Evolutionary conservation across 768 basidiomycete species (phyloP).

Genomic region (Russula vinacea): DNA sequence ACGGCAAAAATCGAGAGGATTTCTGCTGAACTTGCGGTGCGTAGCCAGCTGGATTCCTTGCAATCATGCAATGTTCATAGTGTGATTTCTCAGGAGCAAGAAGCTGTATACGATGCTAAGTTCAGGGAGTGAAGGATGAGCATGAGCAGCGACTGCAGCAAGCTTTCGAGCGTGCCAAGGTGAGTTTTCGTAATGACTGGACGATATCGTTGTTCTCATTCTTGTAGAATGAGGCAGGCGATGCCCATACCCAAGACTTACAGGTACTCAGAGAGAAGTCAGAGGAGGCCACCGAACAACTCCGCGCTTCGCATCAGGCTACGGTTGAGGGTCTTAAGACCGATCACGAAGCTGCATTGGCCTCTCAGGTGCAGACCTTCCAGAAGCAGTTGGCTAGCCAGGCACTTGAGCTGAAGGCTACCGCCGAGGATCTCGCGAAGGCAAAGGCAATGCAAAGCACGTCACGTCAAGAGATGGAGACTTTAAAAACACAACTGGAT

Average conservation of each 20-base stretch:
- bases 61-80: conserved; percentile 1
- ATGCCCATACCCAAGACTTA: conserved; percentile 65
- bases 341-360: conserved; percentile 60
- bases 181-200: conserved; percentile 33
- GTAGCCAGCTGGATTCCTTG: conserved; percentile 24
- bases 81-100: conserved; percentile 52
- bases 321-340: conserved; percentile 58
- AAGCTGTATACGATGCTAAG: conserved; percentile 63
- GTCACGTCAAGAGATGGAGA: conserved; percentile 53
- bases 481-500: conserved; percentile 61
- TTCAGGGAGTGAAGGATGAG: conserved; percentile 63
- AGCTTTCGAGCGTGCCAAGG: conserved; percentile 78
- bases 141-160: conserved; percentile 60
- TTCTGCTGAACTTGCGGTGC: conserved; percentile 62
- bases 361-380: conserved; percentile 51
- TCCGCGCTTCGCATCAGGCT: conserved; percentile 58
- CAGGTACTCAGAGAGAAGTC: conserved; percentile 67
- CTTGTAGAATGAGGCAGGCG: conserved; percentile 64
- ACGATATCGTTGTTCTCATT: conserved; percentile 19
- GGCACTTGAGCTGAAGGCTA: conserved; percentile 75
- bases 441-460: conserved; percentile 58
- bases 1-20: conserved; percentile 55
- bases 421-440: conserved; percentile 78
- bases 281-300: conserved; percentile 62
- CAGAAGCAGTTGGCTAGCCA: conserved; percentile 63